These are phyloP conservation scores for Neonectria sp. DNA, from an alignment of 2,329 filamentous ascomycete species.

Conservation along the genomic window DNA sequence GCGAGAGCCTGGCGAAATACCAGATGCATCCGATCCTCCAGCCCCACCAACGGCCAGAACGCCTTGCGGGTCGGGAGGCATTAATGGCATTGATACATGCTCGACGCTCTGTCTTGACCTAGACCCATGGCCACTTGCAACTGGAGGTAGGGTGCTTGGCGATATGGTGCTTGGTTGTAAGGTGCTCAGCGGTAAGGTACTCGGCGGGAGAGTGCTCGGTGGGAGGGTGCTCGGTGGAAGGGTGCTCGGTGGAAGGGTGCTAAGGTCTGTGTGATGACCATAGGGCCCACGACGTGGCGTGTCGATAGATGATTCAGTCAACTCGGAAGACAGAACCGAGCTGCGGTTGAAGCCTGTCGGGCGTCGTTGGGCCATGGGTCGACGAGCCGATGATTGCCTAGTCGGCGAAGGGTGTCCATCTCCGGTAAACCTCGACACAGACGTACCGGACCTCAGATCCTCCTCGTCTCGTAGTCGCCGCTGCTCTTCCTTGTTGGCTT, in stretches of 20 bases:
- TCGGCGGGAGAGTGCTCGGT: conserved; percentile 23
- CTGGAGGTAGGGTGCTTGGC: conserved; percentile 42
- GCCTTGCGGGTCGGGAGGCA: conserved; percentile 68
- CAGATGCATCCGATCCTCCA: conserved; percentile 49
- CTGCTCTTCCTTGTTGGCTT: conserved; percentile 63
- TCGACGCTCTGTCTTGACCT: conserved; percentile 58
- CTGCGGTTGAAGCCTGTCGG: conserved; percentile 47
- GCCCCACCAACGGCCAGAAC: conserved; percentile 43
- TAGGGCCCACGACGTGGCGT: conserved; percentile 48
- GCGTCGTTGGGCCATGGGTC: conserved; percentile 50
- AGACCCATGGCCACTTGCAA: conserved; percentile 50
- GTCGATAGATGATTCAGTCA: conserved; percentile 56
- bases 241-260: conserved; percentile 34
- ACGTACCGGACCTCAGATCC: conserved; percentile 71
- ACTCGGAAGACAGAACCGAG: conserved; percentile 50
- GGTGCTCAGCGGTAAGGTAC: conserved; percentile 29
- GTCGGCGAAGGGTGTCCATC: conserved; percentile 73
- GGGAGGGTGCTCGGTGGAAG: conserved; percentile 26
- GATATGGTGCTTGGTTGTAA: conserved; percentile 34
- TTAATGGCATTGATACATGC: conserved; percentile 66
- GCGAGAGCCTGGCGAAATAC: conserved; percentile 51
- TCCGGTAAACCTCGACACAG: conserved; percentile 76
- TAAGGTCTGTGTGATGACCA: conserved; percentile 36
- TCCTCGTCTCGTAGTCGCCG: conserved; percentile 65
- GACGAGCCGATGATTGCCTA: conserved; percentile 52